A percentile compares a stretch with the other conserved stretches of the same genome.
These are phyloP conservation scores for Lyophyllum semitale DNA, from an alignment of 768 basidiomycete genomes.

Conservation along the genomic window DNA sequence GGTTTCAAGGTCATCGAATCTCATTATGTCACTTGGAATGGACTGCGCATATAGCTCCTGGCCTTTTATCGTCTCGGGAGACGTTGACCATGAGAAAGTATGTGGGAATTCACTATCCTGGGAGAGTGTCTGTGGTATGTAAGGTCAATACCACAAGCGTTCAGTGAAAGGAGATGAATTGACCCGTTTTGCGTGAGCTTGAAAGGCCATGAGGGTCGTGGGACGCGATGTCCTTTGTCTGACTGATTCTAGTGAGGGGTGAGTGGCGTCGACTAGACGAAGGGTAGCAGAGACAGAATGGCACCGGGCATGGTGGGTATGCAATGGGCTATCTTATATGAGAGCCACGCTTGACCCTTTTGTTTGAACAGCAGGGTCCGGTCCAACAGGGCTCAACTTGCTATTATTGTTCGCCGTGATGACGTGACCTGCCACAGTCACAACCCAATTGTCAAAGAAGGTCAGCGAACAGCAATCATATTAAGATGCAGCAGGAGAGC, in stretches of 20 bases:
- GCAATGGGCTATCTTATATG: conserved; percentile 6
- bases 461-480: conserved; percentile 1
- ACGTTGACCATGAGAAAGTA: conserved; percentile 30
- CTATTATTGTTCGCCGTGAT: conserved; percentile 5
- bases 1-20: conserved; percentile 19
- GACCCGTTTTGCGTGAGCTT: conserved; percentile 4
- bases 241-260: background rate
- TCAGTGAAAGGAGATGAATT: background rate
- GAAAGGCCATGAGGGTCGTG: conserved; percentile 1
- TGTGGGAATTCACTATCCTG: conserved; percentile 30
- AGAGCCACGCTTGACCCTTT: conserved; percentile 10
- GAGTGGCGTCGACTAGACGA: background rate
- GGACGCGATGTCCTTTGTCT: background rate
- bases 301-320: background rate
- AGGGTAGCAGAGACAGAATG: background rate
- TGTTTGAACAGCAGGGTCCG: conserved; percentile 7
- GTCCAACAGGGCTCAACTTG: background rate
- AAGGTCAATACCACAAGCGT: background rate
- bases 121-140: conserved; percentile 9
- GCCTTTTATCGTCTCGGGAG: conserved; percentile 19
- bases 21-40: conserved; percentile 28
- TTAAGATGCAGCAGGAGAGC: background rate
- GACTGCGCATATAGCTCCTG: conserved; percentile 21
- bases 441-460: conserved; percentile 5
- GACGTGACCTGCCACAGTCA: conserved; percentile 17